Percentiles rank a stretch among this genome's conserved stretches.
Conservation (phyloP, 495 filamentous ascomycete species). For the Xylaria longipes region DNA sequence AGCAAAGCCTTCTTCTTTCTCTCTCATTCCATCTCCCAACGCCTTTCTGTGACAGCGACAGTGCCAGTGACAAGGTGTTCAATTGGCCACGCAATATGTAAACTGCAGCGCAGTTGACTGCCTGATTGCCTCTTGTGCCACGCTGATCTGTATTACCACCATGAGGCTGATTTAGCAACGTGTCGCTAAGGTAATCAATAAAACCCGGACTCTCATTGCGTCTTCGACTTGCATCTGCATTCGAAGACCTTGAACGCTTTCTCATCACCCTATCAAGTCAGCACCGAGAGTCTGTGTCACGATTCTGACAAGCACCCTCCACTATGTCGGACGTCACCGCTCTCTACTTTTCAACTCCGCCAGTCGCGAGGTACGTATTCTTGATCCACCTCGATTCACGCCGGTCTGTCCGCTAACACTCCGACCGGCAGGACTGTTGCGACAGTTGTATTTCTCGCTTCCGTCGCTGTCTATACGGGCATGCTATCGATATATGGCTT, state of each 20-base stretch:
- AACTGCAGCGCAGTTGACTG: conserved; percentile 33
- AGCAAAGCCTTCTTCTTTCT: conserved; percentile 1
- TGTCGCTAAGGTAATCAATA: conserved; percentile 11
- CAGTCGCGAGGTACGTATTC: conserved; percentile 39
- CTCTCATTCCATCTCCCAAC: conserved; percentile 25
- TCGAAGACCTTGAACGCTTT: neutral
- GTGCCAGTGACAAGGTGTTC: conserved; percentile 23
- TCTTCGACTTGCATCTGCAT: neutral
- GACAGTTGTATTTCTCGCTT: conserved; percentile 68
- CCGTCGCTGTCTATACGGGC: conserved; percentile 65
- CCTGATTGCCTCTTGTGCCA: conserved; percentile 34
- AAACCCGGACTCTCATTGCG: neutral
- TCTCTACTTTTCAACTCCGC: conserved; percentile 39
- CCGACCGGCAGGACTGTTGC: conserved; percentile 66
- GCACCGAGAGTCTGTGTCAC: neutral
- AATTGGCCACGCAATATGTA: conserved; percentile 42
- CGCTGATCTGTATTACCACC: conserved; percentile 30
- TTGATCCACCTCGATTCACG: neutral
- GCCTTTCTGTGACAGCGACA: conserved; percentile 17
- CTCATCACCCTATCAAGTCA: neutral
- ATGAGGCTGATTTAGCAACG: conserved; percentile 31
- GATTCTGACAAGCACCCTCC: neutral
- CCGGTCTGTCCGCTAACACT: neutral
- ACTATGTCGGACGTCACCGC: conserved; percentile 38
- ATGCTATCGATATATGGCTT: conserved; percentile 61